Percentiles rank a stretch among this genome's conserved stretches.
Evolutionary conservation across 495 filamentous ascomycete species (phyloP).

Genomic region (Penicillium chermesinum): DNA sequence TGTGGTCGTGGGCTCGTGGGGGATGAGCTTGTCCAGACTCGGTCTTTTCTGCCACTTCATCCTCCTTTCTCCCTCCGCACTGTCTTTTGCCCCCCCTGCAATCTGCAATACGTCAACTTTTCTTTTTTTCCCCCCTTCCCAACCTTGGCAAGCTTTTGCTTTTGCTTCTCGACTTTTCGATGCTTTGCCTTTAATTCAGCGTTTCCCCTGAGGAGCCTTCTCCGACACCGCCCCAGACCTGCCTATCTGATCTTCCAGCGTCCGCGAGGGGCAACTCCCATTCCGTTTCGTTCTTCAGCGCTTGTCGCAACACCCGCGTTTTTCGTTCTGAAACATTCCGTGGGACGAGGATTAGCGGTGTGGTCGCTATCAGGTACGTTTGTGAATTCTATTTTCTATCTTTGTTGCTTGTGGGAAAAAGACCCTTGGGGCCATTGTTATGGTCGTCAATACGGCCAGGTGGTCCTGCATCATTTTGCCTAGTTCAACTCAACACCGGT

Average conservation of each 20-base stretch:
- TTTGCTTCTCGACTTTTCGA: background rate
- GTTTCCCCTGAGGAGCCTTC: background rate
- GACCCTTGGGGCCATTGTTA: constrained; percentile 1
- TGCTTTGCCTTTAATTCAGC: background rate
- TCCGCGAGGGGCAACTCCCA: constrained; percentile 25
- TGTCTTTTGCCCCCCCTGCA: background rate
- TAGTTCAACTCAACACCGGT: constrained; percentile 9
- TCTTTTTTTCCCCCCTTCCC: background rate
- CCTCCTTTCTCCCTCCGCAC: constrained; percentile 3
- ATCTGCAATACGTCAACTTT: background rate
- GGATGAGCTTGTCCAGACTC: constrained; percentile 1
- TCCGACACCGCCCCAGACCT: background rate
- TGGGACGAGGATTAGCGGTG: background rate
- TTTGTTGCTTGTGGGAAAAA: background rate
- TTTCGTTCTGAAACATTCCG: constrained; percentile 23
- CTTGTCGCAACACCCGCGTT: constrained; percentile 24
- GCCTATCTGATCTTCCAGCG: constrained; percentile 2
- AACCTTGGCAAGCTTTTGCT: background rate
- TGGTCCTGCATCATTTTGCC: constrained; percentile 1
- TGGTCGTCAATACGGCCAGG: constrained; percentile 7
- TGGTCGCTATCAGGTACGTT: constrained; percentile 1
- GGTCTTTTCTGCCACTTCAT: constrained; percentile 15
- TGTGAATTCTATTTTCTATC: constrained; percentile 1
- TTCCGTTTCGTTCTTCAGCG: constrained; percentile 11
- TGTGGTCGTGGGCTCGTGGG: background rate